phyloP scores from a whole-genome alignment of 148 eudicot species.

The Drosera capensis region DNA sequence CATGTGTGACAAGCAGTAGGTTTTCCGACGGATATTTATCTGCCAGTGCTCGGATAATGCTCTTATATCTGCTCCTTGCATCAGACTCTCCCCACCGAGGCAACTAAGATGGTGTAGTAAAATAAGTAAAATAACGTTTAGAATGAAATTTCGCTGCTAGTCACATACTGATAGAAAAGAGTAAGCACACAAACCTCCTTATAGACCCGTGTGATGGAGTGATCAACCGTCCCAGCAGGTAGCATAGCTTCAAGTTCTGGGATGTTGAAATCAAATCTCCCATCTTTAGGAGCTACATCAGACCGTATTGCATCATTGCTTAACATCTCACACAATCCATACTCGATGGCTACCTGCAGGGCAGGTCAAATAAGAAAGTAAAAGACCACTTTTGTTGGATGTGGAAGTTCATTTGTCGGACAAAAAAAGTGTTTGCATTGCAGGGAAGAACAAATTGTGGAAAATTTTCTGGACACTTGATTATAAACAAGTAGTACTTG shows the following conservation, averaged over 20 bases:
- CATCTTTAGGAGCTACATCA: constrained; percentile 56
- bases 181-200: constrained; percentile 37
- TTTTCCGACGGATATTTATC: constrained; percentile 84
- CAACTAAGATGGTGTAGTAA: constrained; percentile 25
- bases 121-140: constrained; percentile 3
- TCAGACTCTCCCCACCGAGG: constrained; percentile 74
- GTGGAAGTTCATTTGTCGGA: too few relatives aligned
- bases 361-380: too few relatives aligned
- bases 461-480: too few relatives aligned
- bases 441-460: too few relatives aligned
- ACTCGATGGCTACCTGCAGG: constrained; percentile 80
- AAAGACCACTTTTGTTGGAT: too few relatives aligned
- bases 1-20: constrained; percentile 80
- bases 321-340: constrained; percentile 85
- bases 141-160: background rate
- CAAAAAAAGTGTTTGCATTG: too few relatives aligned
- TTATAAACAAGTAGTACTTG: too few relatives aligned
- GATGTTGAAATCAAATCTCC: constrained; percentile 41
- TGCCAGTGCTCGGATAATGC: constrained; percentile 56
- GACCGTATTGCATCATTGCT: constrained; percentile 50
- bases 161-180: background rate
- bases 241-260: constrained; percentile 56
- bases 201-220: constrained; percentile 34
- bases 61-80: constrained; percentile 38
- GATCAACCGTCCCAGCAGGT: constrained; percentile 66